Percentiles rank a stretch among this genome's conserved stretches.
Evolutionary conservation across 352 stramenopile species (phyloP).

Genomic region (Globisporangium barbulae): DNA sequence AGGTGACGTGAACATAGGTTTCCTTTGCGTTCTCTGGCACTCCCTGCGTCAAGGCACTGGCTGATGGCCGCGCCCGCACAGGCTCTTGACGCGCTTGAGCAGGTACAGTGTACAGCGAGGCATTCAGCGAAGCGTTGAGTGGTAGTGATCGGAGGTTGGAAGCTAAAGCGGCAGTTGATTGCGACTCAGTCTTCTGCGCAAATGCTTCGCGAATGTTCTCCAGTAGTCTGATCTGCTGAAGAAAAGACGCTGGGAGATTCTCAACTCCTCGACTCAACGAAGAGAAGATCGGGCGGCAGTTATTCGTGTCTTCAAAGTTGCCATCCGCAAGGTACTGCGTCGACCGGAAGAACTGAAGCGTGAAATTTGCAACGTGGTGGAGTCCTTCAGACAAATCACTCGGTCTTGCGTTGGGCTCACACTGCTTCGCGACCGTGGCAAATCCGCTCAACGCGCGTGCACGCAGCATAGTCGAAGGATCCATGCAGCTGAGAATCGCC

Average conservation of each 20-base stretch:
- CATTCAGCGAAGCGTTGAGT: conserved; percentile 1
- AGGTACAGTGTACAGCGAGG: conserved; percentile 3
- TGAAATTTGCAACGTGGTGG: conserved; percentile 73
- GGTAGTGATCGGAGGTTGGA: conserved; percentile 13
- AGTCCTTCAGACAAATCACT: conserved; percentile 60
- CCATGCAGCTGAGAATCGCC: conserved; percentile 71
- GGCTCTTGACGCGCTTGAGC: neutral
- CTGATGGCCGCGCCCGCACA: neutral
- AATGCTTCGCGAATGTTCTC: conserved; percentile 57
- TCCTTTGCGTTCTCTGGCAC: conserved; percentile 17
- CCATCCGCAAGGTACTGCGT: conserved; percentile 56
- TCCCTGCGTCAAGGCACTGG: neutral
- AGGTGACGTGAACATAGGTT: conserved; percentile 62
- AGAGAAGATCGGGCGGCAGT: conserved; percentile 52
- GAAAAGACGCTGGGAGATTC: conserved; percentile 62
- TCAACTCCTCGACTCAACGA: conserved; percentile 38
- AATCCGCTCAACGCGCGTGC: conserved; percentile 53
- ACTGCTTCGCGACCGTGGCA: conserved; percentile 46
- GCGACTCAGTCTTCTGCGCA: conserved; percentile 20
- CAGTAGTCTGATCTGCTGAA: conserved; percentile 65
- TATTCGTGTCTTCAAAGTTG: conserved; percentile 59
- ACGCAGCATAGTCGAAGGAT: conserved; percentile 55
- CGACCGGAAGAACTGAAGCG: conserved; percentile 67
- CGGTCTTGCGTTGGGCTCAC: conserved; percentile 38
- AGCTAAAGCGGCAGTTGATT: conserved; percentile 9